These are phyloP conservation scores for Suillus lakei DNA, from an alignment of 768 basidiomycete genomes.

Conservation along the genomic window DNA sequence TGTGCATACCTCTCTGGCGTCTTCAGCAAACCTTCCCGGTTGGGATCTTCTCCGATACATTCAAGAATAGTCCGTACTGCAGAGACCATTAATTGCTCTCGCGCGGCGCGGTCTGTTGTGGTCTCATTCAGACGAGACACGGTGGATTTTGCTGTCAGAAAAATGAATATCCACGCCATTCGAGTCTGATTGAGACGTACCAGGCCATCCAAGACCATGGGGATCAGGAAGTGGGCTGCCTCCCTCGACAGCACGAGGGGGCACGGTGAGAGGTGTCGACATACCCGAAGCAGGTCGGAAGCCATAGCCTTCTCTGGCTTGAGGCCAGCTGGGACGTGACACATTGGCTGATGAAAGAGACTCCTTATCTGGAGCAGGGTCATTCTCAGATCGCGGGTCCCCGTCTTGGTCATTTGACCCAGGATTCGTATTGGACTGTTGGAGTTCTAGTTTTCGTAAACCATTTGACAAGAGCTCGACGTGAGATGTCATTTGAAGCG, in stretches of 20 bases:
- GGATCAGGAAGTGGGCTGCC: slow-evolving; percentile 48
- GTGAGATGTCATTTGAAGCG: slow-evolving; percentile 36
- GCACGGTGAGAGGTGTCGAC: slow-evolving; percentile 58
- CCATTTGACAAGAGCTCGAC: slow-evolving; percentile 48
- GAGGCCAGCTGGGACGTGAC: slow-evolving; percentile 34
- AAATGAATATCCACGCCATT: slow-evolving; percentile 12
- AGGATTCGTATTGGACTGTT: slow-evolving; percentile 22
- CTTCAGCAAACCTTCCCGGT: slow-evolving; percentile 87
- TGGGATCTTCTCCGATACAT: slow-evolving; percentile 98
- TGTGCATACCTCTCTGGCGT: slow-evolving; percentile 97
- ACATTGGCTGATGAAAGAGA: slow-evolving; percentile 18
- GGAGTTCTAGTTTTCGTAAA: slow-evolving; percentile 52
- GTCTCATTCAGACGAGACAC: slow-evolving; percentile 83
- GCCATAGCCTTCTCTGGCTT: slow-evolving; percentile 77
- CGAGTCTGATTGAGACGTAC: slow-evolving; percentile 44
- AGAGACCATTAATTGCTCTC: slow-evolving; percentile 76
- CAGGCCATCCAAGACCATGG: slow-evolving; percentile 93
- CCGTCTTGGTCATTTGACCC: slow-evolving; percentile 14
- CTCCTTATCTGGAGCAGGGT: slow-evolving; percentile 3
- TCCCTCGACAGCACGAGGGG: slow-evolving; percentile 28
- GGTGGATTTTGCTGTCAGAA: slow-evolving; percentile 81
- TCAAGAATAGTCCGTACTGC: slow-evolving; percentile 94
- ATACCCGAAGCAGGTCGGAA: slow-evolving; percentile 74
- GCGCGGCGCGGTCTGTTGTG: slow-evolving; percentile 66
- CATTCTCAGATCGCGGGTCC: slow-evolving; percentile 13